Base-by-base conservation (phyloP, 345 rosid genomes). In the Rhodamnia rubescens region DNA sequence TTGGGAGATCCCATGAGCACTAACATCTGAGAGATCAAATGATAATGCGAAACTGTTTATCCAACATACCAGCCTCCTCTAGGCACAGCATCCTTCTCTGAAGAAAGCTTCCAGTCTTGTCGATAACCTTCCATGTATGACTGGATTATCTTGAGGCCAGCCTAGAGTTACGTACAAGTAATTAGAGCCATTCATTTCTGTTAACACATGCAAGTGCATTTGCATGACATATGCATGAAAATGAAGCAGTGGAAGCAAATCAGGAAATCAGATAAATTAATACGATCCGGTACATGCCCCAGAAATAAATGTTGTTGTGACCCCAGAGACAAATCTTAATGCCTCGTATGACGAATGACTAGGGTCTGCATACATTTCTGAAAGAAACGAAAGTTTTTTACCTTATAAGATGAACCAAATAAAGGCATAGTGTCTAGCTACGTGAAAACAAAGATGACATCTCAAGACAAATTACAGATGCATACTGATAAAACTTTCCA, bases 31-130 rank as follows among this genome's bases (percentile, higher is more conserved):
- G 36, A 50, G 55, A 29, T 81, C 53, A 81, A 29, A 81, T 81
- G 32, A 44, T 44, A 44, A 44, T 47, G 55, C 14, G n/a, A 81
- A 36, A 40, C 36, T 52, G 51, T 36, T 32, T 54, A 16, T 82
- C 21, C 52, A 50, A 88, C 93, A 5, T 94, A 95, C 98, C 99
- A 97, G 90, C 99, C 98, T 11, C 98, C 99, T 90, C 92, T 92
- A 82, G 89, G 86, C 10, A 93, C 96, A 0, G 98, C 95, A 84
- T 95, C 98, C 69, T 88, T 92, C 89, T 92, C 95, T 81, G 86
- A 93, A 20, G 98, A 95, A 90, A 97, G 98, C 85, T 95, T 92
- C 99, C 98, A 97, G 90, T 97, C 98, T 90, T 95, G 99, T 78
- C 96, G 92, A 88, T 95, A 97, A 83, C 98, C 98, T 92, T 93